phyloP scores from a whole-genome alignment of 768 basidiomycete genomes.

The Krasilnikovozyma curviuscula region DNA sequence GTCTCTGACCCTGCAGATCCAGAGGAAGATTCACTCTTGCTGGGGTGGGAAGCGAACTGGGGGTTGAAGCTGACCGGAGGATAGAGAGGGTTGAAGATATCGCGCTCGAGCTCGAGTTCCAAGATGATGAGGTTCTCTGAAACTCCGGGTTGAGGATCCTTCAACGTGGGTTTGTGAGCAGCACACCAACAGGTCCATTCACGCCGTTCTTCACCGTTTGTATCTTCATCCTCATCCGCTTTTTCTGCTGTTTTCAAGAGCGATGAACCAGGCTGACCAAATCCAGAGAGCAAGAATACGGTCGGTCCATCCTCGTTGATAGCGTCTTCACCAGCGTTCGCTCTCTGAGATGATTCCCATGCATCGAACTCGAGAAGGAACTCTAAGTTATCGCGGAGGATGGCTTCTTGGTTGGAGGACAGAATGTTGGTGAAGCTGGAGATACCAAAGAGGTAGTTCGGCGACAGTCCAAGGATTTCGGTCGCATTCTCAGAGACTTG shows the following conservation, averaged over 20 bases:
- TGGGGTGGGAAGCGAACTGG: no score
- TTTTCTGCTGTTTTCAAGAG: slow-evolving; percentile 20
- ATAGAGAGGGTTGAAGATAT: slow-evolving; percentile 50
- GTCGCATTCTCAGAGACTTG: slow-evolving; percentile 72
- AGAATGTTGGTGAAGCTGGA: slow-evolving; percentile 55
- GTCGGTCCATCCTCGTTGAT: slow-evolving; percentile 27
- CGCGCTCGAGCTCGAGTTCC: slow-evolving; percentile 62
- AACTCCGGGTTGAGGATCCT: no score
- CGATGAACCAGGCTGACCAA: slow-evolving; percentile 44
- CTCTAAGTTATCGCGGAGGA: slow-evolving; percentile 55
- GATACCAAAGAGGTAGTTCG: slow-evolving; percentile 47
- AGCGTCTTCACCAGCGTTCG: slow-evolving; percentile 24
- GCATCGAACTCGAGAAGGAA: slow-evolving; percentile 39
- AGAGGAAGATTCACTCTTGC: no score
- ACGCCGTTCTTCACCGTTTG: slow-evolving; percentile 13
- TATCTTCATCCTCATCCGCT: slow-evolving; percentile 12
- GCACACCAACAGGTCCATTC: slow-evolving; percentile 28
- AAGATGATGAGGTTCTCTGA: slow-evolving; percentile 54
- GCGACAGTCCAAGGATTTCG: slow-evolving; percentile 53
- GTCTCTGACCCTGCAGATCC: no score
- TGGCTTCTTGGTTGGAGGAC: slow-evolving; percentile 42
- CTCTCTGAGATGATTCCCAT: no score
- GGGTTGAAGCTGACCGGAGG: slow-evolving; percentile 31
- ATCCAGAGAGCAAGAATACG: slow-evolving; percentile 46
- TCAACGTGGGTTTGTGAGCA: slow-evolving; percentile 26